Conservation (phyloP, 2,329 filamentous ascomycete species). For the Podosphaera leucotricha region DNA sequence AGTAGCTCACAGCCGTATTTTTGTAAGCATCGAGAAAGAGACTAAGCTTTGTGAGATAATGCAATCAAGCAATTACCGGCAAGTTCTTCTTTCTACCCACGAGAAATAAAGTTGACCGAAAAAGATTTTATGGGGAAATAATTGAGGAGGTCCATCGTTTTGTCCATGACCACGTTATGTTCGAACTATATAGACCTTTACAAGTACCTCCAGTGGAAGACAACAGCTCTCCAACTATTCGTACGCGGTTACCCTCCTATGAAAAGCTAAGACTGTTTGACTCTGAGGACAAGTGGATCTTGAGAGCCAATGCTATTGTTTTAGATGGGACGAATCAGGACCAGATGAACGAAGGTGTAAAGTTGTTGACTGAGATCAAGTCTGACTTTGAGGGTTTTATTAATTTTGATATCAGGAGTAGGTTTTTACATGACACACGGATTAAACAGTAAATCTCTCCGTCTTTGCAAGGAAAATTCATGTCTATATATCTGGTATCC, state of each 20-base stretch:
- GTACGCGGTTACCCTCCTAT: slow-evolving; percentile 21
- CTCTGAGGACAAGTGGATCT: slow-evolving; percentile 26
- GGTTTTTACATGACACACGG: slow-evolving; percentile 29
- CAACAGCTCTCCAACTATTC: slow-evolving; percentile 11
- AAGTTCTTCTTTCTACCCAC: slow-evolving; percentile 7
- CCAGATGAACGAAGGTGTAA: slow-evolving; percentile 29
- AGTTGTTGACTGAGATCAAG: slow-evolving; percentile 24
- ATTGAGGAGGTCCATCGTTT: slow-evolving; percentile 10
- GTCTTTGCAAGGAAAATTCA: neutral
- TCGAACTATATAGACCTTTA: slow-evolving; percentile 11
- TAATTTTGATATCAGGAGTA: slow-evolving; percentile 27
- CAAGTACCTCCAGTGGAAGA: slow-evolving; percentile 9
- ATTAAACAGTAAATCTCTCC: slow-evolving; percentile 9
- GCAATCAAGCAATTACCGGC: slow-evolving; percentile 29
- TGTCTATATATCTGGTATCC: neutral
- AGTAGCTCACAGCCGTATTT: slow-evolving; percentile 12
- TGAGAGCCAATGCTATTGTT: slow-evolving; percentile 29
- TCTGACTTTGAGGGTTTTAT: slow-evolving; percentile 27
- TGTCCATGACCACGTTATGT: slow-evolving; percentile 12
- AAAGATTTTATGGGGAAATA: slow-evolving; percentile 11
- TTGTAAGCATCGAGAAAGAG: slow-evolving; percentile 13
- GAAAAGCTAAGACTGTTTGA: slow-evolving; percentile 25
- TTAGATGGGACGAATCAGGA: slow-evolving; percentile 29
- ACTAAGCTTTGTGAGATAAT: slow-evolving; percentile 24
- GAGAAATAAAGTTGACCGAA: neutral